Evolutionary conservation across 2,329 filamentous ascomycete genomes (phyloP).

Genomic region (Colletotrichum echinochloae): DNA sequence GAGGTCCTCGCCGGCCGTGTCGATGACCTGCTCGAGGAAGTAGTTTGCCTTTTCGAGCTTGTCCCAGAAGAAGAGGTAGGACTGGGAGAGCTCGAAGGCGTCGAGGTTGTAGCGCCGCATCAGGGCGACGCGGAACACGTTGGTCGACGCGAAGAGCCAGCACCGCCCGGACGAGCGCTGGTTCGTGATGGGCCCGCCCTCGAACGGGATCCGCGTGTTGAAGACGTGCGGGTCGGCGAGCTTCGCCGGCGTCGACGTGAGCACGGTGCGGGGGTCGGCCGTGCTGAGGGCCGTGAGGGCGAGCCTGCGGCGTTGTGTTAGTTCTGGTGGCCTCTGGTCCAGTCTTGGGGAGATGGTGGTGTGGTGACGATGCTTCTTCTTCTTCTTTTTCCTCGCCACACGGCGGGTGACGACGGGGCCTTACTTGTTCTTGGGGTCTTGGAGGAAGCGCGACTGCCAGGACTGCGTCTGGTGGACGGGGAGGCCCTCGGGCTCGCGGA

Average conservation of each 20-base stretch:
- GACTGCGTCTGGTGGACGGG: constrained; percentile 62
- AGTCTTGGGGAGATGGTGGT: too few species aligned
- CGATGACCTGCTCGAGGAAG: constrained; percentile 86
- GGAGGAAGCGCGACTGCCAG: constrained; percentile 73
- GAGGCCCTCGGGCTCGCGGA: constrained; percentile 58
- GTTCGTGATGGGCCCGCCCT: constrained; percentile 87
- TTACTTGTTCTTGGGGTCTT: constrained; percentile 76
- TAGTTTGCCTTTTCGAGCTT: constrained; percentile 93
- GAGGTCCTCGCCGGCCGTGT: constrained; percentile 77
- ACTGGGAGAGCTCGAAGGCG: constrained; percentile 86
- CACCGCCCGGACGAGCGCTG: constrained; percentile 85
- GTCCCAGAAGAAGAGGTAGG: constrained; percentile 93
- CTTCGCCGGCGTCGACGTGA: constrained; percentile 72
- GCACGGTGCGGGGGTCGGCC: constrained; percentile 73
- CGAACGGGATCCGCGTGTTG: constrained; percentile 84
- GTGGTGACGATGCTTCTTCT: too few species aligned
- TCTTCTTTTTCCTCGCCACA: too few species aligned
- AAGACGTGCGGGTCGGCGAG: constrained; percentile 82
- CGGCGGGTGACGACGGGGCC: too few species aligned
- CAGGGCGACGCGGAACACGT: constrained; percentile 88
- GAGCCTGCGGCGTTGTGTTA: constrained; percentile 61
- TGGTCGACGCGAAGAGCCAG: constrained; percentile 94
- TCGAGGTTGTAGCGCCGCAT: constrained; percentile 86
- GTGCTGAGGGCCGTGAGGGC: constrained; percentile 79
- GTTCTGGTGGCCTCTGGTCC: neutral